Evolutionary conservation across 2,329 filamentous ascomycete species (phyloP).

Genomic region (Pyrenophora tritici-repentis): DNA sequence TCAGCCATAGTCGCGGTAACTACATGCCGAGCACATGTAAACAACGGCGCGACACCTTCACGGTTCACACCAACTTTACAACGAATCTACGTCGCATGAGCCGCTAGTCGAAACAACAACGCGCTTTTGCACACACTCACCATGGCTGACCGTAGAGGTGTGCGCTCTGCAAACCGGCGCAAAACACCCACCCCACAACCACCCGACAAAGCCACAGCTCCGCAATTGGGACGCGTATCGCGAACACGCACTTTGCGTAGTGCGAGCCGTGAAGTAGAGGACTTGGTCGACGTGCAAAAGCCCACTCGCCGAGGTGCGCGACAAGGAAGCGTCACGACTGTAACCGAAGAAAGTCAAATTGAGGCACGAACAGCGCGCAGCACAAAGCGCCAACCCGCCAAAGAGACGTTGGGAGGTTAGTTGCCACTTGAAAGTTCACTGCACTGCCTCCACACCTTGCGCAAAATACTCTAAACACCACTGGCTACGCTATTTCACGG

Average conservation of each 20-base stretch:
- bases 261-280: conserved; percentile 47
- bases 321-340: conserved; percentile 34
- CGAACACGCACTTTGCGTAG: conserved; percentile 45
- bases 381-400: conserved; percentile 28
- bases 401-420: conserved; percentile 36
- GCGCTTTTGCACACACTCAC: not conserved
- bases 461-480: not conserved
- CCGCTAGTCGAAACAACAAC: not conserved
- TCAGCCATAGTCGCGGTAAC: conserved; percentile 11
- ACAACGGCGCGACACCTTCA: conserved; percentile 8
- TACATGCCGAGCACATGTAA: conserved; percentile 5
- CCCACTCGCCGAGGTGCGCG: conserved; percentile 33
- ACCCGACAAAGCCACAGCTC: conserved; percentile 22
- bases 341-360: conserved; percentile 32
- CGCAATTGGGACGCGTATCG: conserved; percentile 30
- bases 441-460: not conserved
- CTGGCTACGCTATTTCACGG: conserved; percentile 1
- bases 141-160: conserved; percentile 43
- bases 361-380: conserved; percentile 23
- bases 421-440: conserved; percentile 13
- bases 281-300: conserved; percentile 23
- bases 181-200: conserved; percentile 41
- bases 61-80: conserved; percentile 1
- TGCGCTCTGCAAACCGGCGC: conserved; percentile 43
- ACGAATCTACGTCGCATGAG: conserved; percentile 14